Percentiles rank a stretch among this genome's conserved stretches.
These are phyloP conservation scores for Coemansia sp. DNA, from an alignment of 192 early-diverging fungal genomes.

Conservation along the genomic window DNA sequence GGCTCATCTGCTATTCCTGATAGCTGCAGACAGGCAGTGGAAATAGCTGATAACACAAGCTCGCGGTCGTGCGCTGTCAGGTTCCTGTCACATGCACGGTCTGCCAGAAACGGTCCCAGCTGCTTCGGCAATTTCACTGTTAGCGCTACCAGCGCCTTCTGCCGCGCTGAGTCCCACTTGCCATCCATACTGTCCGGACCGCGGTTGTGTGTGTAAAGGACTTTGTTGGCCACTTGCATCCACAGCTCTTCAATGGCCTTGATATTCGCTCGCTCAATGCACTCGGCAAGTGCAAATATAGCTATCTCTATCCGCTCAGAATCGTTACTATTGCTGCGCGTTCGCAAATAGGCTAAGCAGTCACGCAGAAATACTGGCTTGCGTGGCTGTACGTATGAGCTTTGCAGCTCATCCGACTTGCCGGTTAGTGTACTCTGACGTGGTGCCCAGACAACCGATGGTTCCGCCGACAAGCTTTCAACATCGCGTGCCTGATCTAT, in stretches of 20 bases:
- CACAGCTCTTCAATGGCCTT: slow-evolving; percentile 40
- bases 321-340: slow-evolving; percentile 2
- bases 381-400: slow-evolving; percentile 39
- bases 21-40: slow-evolving; percentile 37
- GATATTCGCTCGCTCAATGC: slow-evolving; percentile 22
- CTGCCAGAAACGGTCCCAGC: slow-evolving; percentile 42
- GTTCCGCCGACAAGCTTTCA: slow-evolving; percentile 3
- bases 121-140: slow-evolving; percentile 21
- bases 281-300: slow-evolving; percentile 27
- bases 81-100: slow-evolving; percentile 42
- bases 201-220: slow-evolving; percentile 37
- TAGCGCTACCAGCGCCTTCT: slow-evolving; percentile 25
- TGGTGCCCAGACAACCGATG: slow-evolving; percentile 21
- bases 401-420: slow-evolving; percentile 15
- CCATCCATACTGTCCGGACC: slow-evolving; percentile 33
- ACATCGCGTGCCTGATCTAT: slow-evolving; percentile 14
- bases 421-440: slow-evolving; percentile 22
- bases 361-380: slow-evolving; percentile 39
- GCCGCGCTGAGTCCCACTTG: slow-evolving; percentile 32
- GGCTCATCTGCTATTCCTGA: slow-evolving; percentile 10
- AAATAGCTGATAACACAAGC: slow-evolving; percentile 42
- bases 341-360: slow-evolving; percentile 34
- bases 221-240: slow-evolving; percentile 29
- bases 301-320: slow-evolving; percentile 22
- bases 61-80: slow-evolving; percentile 39